Percentiles rank a stretch among this genome's conserved stretches.
phyloP scores from a whole-genome alignment of 2,329 filamentous ascomycete genomes.

The Aureobasidium namibiae region DNA sequence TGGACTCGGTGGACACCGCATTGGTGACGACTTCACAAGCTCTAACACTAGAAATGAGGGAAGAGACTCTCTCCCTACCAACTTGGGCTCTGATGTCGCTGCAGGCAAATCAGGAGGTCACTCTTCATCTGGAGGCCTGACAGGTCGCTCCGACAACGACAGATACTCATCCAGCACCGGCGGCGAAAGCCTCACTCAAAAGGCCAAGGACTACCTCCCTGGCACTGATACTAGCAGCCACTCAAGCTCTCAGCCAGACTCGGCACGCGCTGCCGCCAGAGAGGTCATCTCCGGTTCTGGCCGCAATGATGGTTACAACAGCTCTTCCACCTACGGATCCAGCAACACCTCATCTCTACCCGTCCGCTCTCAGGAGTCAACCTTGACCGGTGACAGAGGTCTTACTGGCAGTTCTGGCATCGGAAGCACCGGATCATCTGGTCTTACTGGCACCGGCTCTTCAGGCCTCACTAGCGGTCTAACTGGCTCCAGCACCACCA shows the following conservation, averaged over 20 bases:
- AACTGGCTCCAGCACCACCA: neutral
- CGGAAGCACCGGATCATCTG: neutral
- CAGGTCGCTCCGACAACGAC: too few species aligned
- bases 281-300: neutral
- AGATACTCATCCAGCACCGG: too few species aligned
- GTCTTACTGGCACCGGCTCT: neutral
- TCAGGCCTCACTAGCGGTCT: neutral
- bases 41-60: constrained; percentile 9
- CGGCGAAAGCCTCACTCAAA: too few species aligned
- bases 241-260: neutral
- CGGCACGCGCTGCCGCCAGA: neutral
- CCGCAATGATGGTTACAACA: neutral
- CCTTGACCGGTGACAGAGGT: neutral
- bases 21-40: constrained; percentile 7
- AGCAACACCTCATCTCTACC: neutral
- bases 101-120: neutral
- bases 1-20: constrained; percentile 6
- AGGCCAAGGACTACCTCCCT: too few species aligned
- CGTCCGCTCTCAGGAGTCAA: neutral
- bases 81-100: constrained; percentile 1
- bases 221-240: too few species aligned
- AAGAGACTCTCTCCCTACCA: neutral
- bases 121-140: too few species aligned
- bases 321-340: neutral
- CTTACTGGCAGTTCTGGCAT: neutral